Base-by-base conservation (phyloP, 2,329 filamentous ascomycete genomes). In the Thielaviopsis musarum region DNA sequence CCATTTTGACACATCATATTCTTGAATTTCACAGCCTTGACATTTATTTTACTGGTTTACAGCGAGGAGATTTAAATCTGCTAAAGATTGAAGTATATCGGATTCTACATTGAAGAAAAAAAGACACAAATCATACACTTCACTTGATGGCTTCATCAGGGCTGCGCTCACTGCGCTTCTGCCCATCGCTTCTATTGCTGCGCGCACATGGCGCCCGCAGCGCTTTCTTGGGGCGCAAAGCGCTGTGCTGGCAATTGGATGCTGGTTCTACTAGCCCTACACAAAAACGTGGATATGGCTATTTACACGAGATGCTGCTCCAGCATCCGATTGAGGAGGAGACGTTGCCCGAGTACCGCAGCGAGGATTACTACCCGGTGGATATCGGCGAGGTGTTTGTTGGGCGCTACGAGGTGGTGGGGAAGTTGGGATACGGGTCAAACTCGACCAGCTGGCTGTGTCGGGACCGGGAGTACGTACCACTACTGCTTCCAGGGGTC, bases 361-460 rank as follows among this genome's bases (percentile, higher is more conserved):
- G 62, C 9, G 61, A 61, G 22, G 63, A 60, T 1, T 68, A 64
- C 52, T 68, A 66, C 54, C 65, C 67, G 13, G 62, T 66, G 5
- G 56, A 56, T 1, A 64, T 66, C 26, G 66, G 65, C 1, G 59
- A 67, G 15, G 49, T 66, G 1, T 61, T 67, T 24, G 58, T 58
- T 48, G 62, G 61, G 3, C 61, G 63, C 1, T 68, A 67, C 21
- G 61, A 67, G 13, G 64, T 66, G 3, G 58, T 66, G 1, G 63
- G 64, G 2, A 68, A 68, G 56, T 61, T 68, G 17, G 66, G 67
- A 0, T 68, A 63, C 30, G 66, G 67, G 7, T 64, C 64, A 3
- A 63, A 62, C 5, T 68, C 67, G 1, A 68, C 66, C 0, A 64
- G 63, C 10, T 67, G 67, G 66, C 57, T 67, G 5, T 65, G 64